These are phyloP conservation scores for Hymenoscyphus fraxineus DNA, from an alignment of 2,329 filamentous ascomycete species.

Conservation along the genomic window DNA sequence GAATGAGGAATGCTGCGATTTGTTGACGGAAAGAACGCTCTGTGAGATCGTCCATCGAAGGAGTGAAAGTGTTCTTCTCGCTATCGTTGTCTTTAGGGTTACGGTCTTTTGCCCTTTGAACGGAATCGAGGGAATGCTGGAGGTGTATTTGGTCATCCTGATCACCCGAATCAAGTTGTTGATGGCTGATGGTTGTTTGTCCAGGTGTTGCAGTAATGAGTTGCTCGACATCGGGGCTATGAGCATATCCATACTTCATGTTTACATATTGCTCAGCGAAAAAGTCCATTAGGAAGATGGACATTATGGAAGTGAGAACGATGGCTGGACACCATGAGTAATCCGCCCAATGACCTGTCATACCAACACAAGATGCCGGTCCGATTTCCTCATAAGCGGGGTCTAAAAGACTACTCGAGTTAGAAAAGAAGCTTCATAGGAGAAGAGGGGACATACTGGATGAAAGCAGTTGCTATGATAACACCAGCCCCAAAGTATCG, in stretches of 20 bases:
- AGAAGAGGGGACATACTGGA: constrained; percentile 50
- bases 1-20: constrained; percentile 44
- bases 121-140: constrained; percentile 19
- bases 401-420: constrained; percentile 42
- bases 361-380: constrained; percentile 46
- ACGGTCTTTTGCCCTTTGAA: constrained; percentile 20
- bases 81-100: constrained; percentile 12
- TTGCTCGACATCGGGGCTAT: constrained; percentile 24
- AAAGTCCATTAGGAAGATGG: constrained; percentile 54
- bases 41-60: constrained; percentile 17
- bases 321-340: constrained; percentile 33
- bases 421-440: constrained; percentile 25
- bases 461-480: constrained; percentile 74
- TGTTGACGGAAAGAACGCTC: constrained; percentile 40
- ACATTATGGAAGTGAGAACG: constrained; percentile 56
- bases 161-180: constrained; percentile 41
- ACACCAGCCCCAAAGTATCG: constrained; percentile 72
- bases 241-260: constrained; percentile 29
- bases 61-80: constrained; percentile 12
- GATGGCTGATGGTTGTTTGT: constrained; percentile 31
- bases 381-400: constrained; percentile 44
- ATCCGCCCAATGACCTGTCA: constrained; percentile 45
- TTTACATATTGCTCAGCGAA: constrained; percentile 51
- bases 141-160: constrained; percentile 22
- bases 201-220: constrained; percentile 21